Percentiles rank a stretch among this genome's conserved stretches.
These are phyloP conservation scores for Plasmopara viticola DNA, from an alignment of 352 stramenopile species.

Conservation along the genomic window DNA sequence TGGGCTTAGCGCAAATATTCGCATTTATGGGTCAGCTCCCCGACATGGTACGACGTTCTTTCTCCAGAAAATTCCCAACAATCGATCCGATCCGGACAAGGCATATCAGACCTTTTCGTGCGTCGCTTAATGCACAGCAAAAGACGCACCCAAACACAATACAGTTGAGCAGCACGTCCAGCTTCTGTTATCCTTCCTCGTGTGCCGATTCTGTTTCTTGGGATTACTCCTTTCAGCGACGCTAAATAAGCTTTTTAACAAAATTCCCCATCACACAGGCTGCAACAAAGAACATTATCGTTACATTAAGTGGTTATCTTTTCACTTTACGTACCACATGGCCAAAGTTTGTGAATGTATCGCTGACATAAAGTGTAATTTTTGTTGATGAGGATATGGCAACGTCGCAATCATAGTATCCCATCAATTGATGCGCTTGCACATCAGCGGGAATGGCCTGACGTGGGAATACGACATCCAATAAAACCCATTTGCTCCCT, in stretches of 20 bases:
- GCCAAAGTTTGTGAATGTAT: constrained; percentile 23
- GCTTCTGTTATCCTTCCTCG: constrained; percentile 29
- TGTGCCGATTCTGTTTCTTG: constrained; percentile 17
- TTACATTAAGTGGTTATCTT: background rate
- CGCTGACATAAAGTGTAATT: constrained; percentile 57
- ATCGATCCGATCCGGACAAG: constrained; percentile 14
- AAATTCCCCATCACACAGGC: constrained; percentile 41
- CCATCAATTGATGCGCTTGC: too few relatives aligned
- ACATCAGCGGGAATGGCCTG: constrained; percentile 56
- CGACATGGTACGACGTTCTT: constrained; percentile 54
- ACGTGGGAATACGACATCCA: constrained; percentile 15
- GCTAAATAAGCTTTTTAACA: constrained; percentile 45
- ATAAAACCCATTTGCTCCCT: constrained; percentile 7
- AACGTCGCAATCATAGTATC: constrained; percentile 59
- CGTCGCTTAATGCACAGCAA: background rate
- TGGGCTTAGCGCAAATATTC: constrained; percentile 53
- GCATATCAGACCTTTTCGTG: background rate
- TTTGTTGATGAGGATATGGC: constrained; percentile 65
- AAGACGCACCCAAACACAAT: constrained; percentile 24
- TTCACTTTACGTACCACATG: constrained; percentile 14
- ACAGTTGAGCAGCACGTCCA: constrained; percentile 21
- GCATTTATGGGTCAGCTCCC: constrained; percentile 45
- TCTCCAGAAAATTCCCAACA: constrained; percentile 18
- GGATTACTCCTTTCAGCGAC: constrained; percentile 22
- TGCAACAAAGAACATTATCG: constrained; percentile 9